phyloP scores from a whole-genome alignment of 169 alveolate species.

The Cryptosporidium bovis region DNA sequence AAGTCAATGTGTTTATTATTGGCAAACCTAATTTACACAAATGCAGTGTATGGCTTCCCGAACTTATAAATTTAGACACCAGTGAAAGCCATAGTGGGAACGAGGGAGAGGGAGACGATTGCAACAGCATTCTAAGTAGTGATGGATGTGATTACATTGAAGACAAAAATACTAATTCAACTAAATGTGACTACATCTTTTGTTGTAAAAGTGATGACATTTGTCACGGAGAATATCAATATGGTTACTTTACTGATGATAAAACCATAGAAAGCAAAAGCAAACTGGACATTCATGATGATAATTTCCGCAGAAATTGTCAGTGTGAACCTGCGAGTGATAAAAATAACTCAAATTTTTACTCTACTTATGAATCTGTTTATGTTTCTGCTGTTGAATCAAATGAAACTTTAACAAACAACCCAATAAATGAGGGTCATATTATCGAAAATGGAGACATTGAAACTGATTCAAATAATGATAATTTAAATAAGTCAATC shows the following conservation, averaged over 20 bases:
- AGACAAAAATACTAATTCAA: conserved; percentile 1
- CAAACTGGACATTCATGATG: not conserved
- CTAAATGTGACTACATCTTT: not conserved
- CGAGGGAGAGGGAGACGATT: too few relatives aligned
- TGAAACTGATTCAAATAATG: not conserved
- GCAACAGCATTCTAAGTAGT: too few relatives aligned
- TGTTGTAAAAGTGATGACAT: not conserved
- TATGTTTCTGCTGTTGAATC: conserved; percentile 36
- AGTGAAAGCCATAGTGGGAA: not conserved
- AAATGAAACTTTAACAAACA: conserved; percentile 8
- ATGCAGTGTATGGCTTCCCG: conserved; percentile 66
- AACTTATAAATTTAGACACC: not conserved
- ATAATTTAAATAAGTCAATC: too few relatives aligned
- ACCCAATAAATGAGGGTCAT: too few relatives aligned
- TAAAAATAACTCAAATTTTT: not conserved
- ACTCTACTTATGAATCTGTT: conserved; percentile 27
- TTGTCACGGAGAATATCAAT: not conserved
- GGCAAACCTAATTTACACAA: conserved; percentile 40
- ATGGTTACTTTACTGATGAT: not conserved
- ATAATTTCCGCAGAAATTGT: not conserved
- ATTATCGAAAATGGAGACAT: not conserved
- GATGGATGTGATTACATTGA: too few relatives aligned
- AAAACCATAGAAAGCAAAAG: not conserved
- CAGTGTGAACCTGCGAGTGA: not conserved
- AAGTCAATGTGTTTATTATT: not conserved